Evolutionary conservation across 768 basidiomycete genomes (phyloP).

Genomic region (Cytidiella melzeri): DNA sequence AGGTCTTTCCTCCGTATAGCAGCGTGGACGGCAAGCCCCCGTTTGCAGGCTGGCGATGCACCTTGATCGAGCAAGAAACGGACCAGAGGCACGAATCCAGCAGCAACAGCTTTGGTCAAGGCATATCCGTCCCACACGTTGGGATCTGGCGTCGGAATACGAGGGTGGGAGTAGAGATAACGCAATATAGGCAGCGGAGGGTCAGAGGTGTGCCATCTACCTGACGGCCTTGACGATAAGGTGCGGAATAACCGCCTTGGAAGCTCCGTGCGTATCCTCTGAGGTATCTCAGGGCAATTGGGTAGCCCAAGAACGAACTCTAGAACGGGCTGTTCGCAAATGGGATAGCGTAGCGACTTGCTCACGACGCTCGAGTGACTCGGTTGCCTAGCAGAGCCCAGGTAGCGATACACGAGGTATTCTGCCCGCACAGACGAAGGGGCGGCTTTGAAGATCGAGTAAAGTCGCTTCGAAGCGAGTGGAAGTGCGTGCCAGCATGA

Average conservation of each 20-base stretch:
- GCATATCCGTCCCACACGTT: conserved; percentile 80
- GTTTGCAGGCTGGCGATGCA: conserved; percentile 61
- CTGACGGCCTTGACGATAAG: conserved; percentile 26
- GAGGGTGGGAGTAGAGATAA: conserved; percentile 42
- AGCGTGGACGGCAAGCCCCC: conserved; percentile 60
- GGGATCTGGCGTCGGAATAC: conserved; percentile 37
- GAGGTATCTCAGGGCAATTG: neutral
- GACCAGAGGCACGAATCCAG: conserved; percentile 56
- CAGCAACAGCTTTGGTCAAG: conserved; percentile 71
- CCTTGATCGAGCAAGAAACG: conserved; percentile 63
- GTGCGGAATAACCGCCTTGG: conserved; percentile 64
- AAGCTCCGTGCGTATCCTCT: conserved; percentile 36
- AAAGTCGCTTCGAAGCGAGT: conserved; percentile 44
- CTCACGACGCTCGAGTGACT: conserved; percentile 27
- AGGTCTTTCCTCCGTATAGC: conserved; percentile 73
- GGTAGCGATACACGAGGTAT: conserved; percentile 46
- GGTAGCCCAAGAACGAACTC: conserved; percentile 37
- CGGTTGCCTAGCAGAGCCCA: conserved; percentile 12
- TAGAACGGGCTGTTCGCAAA: conserved; percentile 35
- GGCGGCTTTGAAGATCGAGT: conserved; percentile 47
- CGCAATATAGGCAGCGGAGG: conserved; percentile 60
- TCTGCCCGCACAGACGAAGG: conserved; percentile 55
- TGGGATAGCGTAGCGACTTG: conserved; percentile 51
- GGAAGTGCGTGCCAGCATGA: conserved; percentile 65
- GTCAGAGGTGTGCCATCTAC: conserved; percentile 42